phyloP scores from a whole-genome alignment of 2,329 filamentous ascomycete species.

The Trichoderma atrobrunneum region DNA sequence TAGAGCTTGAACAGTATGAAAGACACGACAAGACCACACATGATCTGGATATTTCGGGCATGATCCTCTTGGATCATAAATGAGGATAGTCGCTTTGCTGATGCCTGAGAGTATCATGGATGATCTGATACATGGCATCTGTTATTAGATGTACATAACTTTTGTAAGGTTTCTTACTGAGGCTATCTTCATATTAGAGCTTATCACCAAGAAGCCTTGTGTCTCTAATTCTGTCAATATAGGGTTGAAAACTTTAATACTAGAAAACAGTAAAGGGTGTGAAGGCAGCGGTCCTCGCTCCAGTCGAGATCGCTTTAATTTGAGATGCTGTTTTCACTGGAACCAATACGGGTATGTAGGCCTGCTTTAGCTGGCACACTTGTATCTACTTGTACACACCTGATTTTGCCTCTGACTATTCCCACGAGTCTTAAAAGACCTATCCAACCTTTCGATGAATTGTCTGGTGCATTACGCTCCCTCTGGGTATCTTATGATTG shows the following conservation, averaged over 20 bases:
- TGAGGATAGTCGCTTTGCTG: too few relatives aligned
- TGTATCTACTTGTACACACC: neutral
- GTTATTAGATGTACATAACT: neutral
- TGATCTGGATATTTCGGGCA: too few relatives aligned
- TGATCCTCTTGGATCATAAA: too few relatives aligned
- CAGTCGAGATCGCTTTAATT: neutral
- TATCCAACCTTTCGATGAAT: neutral
- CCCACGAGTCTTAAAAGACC: rapidly evolving
- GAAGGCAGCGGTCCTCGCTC: neutral
- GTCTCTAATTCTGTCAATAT: neutral
- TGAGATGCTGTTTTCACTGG: neutral
- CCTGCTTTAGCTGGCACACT: neutral
- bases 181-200: neutral
- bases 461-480: neutral
- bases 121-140: neutral
- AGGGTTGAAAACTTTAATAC: neutral
- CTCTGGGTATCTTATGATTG: neutral
- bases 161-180: neutral
- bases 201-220: neutral
- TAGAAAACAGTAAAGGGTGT: neutral
- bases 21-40: too few relatives aligned
- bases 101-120: too few relatives aligned
- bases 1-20: too few relatives aligned
- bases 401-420: neutral
- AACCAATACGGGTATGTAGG: neutral